Percentiles rank a stretch among this genome's conserved stretches.
Conservation (phyloP, 1,139 yeast genomes). For the Lodderomyces jiufengensis region DNA sequence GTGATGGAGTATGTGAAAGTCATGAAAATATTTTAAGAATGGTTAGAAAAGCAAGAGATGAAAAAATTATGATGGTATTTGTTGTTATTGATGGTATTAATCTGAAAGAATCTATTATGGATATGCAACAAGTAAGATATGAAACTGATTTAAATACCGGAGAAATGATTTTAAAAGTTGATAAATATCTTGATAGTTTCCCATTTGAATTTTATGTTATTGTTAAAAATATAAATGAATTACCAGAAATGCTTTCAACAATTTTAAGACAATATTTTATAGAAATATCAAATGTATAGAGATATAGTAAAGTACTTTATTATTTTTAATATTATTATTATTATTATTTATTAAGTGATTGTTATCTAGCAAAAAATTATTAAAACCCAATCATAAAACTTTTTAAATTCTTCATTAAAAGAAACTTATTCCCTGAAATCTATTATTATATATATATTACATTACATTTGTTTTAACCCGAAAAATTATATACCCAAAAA, state of each 20-base stretch:
- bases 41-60: slow-evolving; percentile 90
- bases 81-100: slow-evolving; percentile 90
- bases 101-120: slow-evolving; percentile 81
- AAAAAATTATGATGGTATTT: slow-evolving; percentile 91
- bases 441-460: too few relatives aligned
- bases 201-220: slow-evolving; percentile 97
- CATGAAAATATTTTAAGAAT: slow-evolving; percentile 77
- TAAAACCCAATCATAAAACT: background rate
- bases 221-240: slow-evolving; percentile 81
- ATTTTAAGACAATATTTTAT: slow-evolving; percentile 90
- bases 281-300: slow-evolving; percentile 39
- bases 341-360: slow-evolving; percentile 4
- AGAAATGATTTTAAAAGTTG: slow-evolving; percentile 68
- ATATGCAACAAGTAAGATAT: slow-evolving; percentile 90
- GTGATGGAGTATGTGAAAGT: slow-evolving; percentile 97
- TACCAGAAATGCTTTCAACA: slow-evolving; percentile 87
- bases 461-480: too few relatives aligned
- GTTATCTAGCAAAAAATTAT: background rate
- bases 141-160: slow-evolving; percentile 65
- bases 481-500: slow-evolving; percentile 1
- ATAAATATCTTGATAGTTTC: slow-evolving; percentile 84
- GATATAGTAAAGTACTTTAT: slow-evolving; percentile 6
- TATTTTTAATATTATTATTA: slow-evolving; percentile 4
- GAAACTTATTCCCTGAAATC: background rate
- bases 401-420: background rate